Base-by-base conservation (phyloP, 805 yeast genomes). In the Metahyphopichia silvanorum region DNA sequence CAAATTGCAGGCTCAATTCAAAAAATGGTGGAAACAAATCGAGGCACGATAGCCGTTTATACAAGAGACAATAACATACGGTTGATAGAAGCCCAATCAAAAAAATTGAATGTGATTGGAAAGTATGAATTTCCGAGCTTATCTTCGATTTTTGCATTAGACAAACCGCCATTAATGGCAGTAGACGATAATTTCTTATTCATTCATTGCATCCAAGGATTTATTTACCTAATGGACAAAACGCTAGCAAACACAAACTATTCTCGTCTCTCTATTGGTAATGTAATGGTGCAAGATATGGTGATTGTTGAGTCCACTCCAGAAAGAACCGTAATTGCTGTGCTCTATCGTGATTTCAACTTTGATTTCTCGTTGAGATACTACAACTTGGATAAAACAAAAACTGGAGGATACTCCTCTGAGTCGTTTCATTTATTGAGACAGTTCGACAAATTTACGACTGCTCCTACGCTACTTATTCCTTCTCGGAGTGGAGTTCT, bases 271-370 rank as follows among this genome's bases (percentile, higher is more conserved):
- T 32, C 46, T 6, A 40, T 50, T n/a, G 57, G 57, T 1, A 34
- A 40, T n/a, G 34, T 47, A 13, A 47, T 46, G 7, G 40, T 51
- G 5, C 39, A 40, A 31, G 33, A 38, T 16, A 39, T 51, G 37
- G 46, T 34, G 9, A 21, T 42, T 15, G 25, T 49, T 20, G 21
- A 20, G 21, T 8, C 15, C 19, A 25, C 4, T 18, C 4, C n/a
- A 13, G 26, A 36, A 8, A 20, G 31, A 4, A 20, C 30, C 11
- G 20, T 38, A 9, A n/a, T 62, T 11, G 66, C 63, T 2, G 35
- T 60, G 1, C 34, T 63, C 5, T 60, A 56, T 37, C 46, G 68
- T 15, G 67, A 62, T 33, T 56, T 55, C 29, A 59, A 57, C 29
- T 59, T 53, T 40, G 44, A 47, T 32, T 53, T 50, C 30, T 57